A percentile compares a stretch with the other conserved stretches of the same genome.
Conservation (phyloP, 192 early-diverging fungal genomes). For the Umbelopsis sp. region DNA sequence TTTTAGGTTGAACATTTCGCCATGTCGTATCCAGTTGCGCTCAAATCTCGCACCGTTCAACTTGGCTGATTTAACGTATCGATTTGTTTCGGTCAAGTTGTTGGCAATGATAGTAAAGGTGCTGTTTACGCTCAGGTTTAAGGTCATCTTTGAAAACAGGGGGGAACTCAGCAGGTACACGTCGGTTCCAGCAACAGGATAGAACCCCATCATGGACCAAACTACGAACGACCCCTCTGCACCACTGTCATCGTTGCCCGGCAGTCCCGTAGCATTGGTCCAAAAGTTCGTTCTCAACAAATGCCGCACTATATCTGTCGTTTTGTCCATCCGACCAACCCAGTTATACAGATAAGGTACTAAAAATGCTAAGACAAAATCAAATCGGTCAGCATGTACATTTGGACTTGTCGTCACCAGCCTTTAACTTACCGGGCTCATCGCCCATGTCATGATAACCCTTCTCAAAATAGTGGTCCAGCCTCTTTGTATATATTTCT, state of each 20-base stretch:
- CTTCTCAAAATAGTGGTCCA: conserved; percentile 36
- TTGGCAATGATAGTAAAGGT: conserved; percentile 14
- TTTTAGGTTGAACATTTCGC: background rate
- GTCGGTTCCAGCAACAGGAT: conserved; percentile 37
- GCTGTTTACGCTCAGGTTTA: conserved; percentile 3
- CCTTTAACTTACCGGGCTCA: conserved; percentile 24
- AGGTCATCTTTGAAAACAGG: conserved; percentile 3
- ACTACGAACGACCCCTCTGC: conserved; percentile 31
- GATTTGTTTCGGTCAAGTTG: conserved; percentile 15
- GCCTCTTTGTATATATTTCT: conserved; percentile 29
- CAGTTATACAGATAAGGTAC: conserved; percentile 41
- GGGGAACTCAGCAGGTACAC: conserved; percentile 34
- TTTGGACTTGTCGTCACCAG: background rate
- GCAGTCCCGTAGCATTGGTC: conserved; percentile 9
- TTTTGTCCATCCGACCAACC: conserved; percentile 29
- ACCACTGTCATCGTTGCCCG: conserved; percentile 39
- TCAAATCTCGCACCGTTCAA: conserved; percentile 5
- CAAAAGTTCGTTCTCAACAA: conserved; percentile 13
- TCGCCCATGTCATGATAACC: conserved; percentile 37
- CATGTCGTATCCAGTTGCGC: conserved; percentile 18
- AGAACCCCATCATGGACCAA: conserved; percentile 33
- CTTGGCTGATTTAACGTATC: conserved; percentile 4
- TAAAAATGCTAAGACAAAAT: conserved; percentile 24
- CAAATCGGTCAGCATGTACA: background rate
- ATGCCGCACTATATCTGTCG: conserved; percentile 14